phyloP scores from a whole-genome alignment of 148 eudicot species.

The Hydrangea macrophylla region DNA sequence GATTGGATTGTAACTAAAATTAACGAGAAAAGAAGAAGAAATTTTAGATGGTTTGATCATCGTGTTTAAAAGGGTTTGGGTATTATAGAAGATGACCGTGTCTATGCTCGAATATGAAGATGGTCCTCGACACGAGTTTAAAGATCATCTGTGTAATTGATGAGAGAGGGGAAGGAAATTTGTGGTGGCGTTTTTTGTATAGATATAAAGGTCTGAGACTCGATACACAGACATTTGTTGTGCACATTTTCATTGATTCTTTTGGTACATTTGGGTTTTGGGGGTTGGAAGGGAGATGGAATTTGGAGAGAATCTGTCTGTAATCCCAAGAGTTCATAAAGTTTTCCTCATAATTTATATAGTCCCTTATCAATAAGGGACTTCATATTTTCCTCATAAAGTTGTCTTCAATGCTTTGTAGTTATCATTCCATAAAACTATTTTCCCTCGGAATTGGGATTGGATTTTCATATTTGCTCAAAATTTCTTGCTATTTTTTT shows the following conservation, averaged over 20 bases:
- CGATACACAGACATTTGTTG: slow-evolving; percentile 18
- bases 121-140: slow-evolving; percentile 10
- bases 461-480: background rate
- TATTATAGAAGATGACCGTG: slow-evolving; percentile 15
- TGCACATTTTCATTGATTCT: slow-evolving; percentile 25
- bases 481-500: background rate
- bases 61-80: slow-evolving; percentile 8
- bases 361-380: background rate
- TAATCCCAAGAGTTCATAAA: slow-evolving; percentile 35
- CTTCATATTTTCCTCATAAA: background rate
- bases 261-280: slow-evolving; percentile 37
- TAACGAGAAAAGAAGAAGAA: slow-evolving; percentile 11
- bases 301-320: slow-evolving; percentile 20
- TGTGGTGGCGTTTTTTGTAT: slow-evolving; percentile 21
- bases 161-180: slow-evolving; percentile 4
- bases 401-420: background rate
- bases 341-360: background rate
- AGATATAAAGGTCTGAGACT: slow-evolving; percentile 20
- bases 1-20: slow-evolving; percentile 55
- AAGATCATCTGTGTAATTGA: background rate
- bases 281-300: slow-evolving; percentile 33
- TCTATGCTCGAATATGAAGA: slow-evolving; percentile 6
- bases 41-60: background rate
- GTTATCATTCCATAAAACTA: too few species aligned
- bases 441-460: background rate